Conservation (phyloP, 164 flowering plant genomes). For the Tetrastigma voinierianum region DNA sequence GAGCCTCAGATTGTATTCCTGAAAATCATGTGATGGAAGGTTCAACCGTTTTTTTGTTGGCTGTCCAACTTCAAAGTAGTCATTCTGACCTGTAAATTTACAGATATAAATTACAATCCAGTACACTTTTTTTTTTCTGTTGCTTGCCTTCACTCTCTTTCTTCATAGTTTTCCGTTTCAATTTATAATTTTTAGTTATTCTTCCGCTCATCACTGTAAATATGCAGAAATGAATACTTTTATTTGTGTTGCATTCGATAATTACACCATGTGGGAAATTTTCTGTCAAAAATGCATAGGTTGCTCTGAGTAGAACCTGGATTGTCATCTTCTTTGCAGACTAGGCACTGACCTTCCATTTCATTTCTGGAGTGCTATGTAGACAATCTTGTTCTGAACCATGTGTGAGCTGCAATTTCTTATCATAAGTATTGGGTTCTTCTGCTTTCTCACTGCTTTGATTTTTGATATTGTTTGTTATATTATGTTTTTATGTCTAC, state of each 20-base stretch:
- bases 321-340: no score
- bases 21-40: neutral
- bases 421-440: neutral
- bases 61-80: conserved; percentile 12
- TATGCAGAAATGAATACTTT: neutral
- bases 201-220: neutral
- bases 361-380: neutral
- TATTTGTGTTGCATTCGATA: neutral
- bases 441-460: neutral
- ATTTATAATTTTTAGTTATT: neutral
- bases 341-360: neutral
- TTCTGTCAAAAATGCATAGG: neutral
- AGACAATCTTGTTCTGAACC: no score
- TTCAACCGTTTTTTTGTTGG: conserved; percentile 28
- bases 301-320: neutral
- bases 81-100: conserved; percentile 14
- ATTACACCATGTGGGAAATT: neutral
- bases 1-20: neutral
- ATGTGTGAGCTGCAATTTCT: neutral
- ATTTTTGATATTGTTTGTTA: neutral
- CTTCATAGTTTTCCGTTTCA: neutral
- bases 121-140: neutral
- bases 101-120: neutral
- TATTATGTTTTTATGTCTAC: conserved; percentile 1
- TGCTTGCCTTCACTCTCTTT: neutral